Evolutionary conservation across 2,329 filamentous ascomycete species (phyloP), one percentile per base, ranked within the genome.

Genomic region (Colletotrichum sp.): DNA sequence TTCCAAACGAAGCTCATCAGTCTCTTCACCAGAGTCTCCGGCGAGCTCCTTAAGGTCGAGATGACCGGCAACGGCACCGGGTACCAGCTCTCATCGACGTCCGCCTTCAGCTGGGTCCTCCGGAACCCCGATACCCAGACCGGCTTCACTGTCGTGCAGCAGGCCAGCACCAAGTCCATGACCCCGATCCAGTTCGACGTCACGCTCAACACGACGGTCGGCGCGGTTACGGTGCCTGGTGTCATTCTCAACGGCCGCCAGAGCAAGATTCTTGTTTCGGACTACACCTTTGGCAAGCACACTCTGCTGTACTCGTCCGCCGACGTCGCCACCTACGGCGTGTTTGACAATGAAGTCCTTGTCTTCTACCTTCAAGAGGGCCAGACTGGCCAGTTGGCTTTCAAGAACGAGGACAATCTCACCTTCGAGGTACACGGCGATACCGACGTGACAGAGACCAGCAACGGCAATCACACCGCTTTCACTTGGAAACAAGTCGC

Each of bases 271-370:
- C 90, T 93, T 77, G 89, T 94, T 5, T 91, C 88, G 0, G 91
- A 94, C 76, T 94, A 94, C 74, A 85, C 90, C 18, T 82, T 94
- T 59, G 91, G 90, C 1, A 87, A 88, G 18, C 82, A 86, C 9
- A 89, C 85, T 2, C 79, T 95, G n/a, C 80, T 93, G 1, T 95
- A 94, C 81, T 93, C 91, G 0, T 92, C 93, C 4, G 91, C 91
- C 0, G 93, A 95, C 77, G 88, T 94, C 33, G 90, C 92, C 75
- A 93, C 91, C 0, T 93, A 91, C 89, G 47, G 82, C 90, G n/a
- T 84, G 86, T 61, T 81, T 0, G 83, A 88, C 54, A 89, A 87
- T 79, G 92, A 90, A n/a, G 88, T 91, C 2, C 81, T 94, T 3
- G 82, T 94, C 2, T 82, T 94, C 3, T 94, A 94, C 75, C 84